These are phyloP conservation scores for Fusarium sp. DNA, from an alignment of 2,329 filamentous ascomycete species.

Conservation along the genomic window DNA sequence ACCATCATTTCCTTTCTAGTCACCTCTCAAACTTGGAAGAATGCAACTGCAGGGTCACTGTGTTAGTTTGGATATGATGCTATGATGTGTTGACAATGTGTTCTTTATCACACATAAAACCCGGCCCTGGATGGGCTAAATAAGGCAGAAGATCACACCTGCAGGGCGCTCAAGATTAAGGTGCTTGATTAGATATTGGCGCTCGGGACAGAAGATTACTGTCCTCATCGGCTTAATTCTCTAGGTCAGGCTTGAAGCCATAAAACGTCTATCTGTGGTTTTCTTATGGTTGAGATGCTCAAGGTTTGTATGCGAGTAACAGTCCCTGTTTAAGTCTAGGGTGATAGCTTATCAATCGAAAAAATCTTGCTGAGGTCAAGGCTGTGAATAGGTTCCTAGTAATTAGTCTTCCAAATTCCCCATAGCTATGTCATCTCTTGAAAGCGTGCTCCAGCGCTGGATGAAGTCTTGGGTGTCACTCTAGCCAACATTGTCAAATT, in stretches of 20 bases:
- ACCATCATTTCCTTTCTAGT: neutral
- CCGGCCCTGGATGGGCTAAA: no score
- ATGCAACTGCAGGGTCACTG: neutral
- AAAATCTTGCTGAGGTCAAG: no score
- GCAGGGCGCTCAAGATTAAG: neutral
- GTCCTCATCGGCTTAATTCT: neutral
- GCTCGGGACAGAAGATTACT: neutral
- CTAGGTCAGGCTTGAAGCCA: fast-evolving
- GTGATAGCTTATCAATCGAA: neutral
- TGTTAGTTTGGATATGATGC: no score
- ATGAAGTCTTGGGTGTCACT: no score
- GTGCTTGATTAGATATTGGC: neutral
- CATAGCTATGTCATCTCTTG: no score
- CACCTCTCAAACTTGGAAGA: neutral
- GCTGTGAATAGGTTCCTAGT: no score
- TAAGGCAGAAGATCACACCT: neutral
- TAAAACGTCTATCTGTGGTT: neutral
- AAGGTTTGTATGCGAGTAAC: no score
- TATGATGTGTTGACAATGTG: no score
- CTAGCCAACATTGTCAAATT: no score
- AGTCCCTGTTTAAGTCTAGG: neutral
- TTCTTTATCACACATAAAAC: no score
- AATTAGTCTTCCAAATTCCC: no score
- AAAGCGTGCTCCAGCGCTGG: no score
- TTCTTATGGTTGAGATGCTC: neutral